Evolutionary conservation across 2,329 filamentous ascomycete genomes (phyloP), one percentile per base, ranked within the genome.

Genomic region (Amauroascus niger): DNA sequence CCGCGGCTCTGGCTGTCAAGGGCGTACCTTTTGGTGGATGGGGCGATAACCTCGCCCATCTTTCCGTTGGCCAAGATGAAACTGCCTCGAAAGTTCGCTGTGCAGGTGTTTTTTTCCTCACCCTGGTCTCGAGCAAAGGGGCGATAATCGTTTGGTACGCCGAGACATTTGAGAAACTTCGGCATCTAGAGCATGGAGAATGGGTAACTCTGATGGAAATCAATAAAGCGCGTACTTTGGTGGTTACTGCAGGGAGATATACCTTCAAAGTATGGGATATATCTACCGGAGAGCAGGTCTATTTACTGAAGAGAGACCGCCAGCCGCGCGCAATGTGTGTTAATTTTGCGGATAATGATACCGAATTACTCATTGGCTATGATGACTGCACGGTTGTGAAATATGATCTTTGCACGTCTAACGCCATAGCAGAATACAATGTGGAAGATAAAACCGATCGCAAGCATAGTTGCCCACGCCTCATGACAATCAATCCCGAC

Each of bases 181-280:
- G 58, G 35, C 49, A 45, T 8, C 18, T 64, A 35, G 14, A 54
- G n/a, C 58, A 64, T 50, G 51, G 48, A 11, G 62, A 64, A 41
- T 45, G 54, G 39, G 55, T 58, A 13, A 57, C 50, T 18, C 35
- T 49, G 8, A 57, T 61, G 13, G 55, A 53, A 33, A 39, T 58
- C 24, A 58, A 56, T 30, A 54, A 33, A 24, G 44, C 20, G 14
- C 51, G 57, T 37, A 57, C 57, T 33, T 45, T 56, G 6, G 60
- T 55, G 11, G 61, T 57, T 13, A 58, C 60, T 11, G 59, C 56
- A 32, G 61, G 62, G 13, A 33, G 53, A 14, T 26, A 22, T 11
- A 60, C 46, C 7, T 59, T 60, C 16, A 59, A 51, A 32, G 45
- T 62, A 26, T 64, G 61, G 61, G 56, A 61, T 43, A 50, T 61